Evolutionary conservation across 768 basidiomycete species (phyloP).

Genomic region (Russula abietina): DNA sequence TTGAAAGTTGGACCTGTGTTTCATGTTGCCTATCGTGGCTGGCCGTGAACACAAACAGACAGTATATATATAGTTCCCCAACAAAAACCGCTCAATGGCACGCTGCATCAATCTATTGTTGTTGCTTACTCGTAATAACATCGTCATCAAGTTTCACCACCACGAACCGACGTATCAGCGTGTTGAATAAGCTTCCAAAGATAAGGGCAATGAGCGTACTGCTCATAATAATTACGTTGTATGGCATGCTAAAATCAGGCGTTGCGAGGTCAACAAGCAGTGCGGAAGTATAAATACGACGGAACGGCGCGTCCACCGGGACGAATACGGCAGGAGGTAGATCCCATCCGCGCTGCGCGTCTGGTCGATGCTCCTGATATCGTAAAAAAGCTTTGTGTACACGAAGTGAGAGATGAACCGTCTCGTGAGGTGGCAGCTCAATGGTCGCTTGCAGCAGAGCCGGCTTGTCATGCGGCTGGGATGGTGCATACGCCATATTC

Average conservation of each 20-base stretch:
- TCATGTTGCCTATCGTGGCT: slow-evolving; percentile 4
- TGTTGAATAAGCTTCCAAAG: slow-evolving; percentile 89
- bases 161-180: slow-evolving; percentile 77
- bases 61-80: not conserved
- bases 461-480: slow-evolving; percentile 64
- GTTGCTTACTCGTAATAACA: not conserved
- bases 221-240: slow-evolving; percentile 97
- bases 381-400: slow-evolving; percentile 80
- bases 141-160: slow-evolving; percentile 35
- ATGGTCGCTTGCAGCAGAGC: slow-evolving; percentile 71
- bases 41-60: not conserved
- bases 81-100: not conserved
- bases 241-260: slow-evolving; percentile 99
- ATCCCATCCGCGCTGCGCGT: slow-evolving; percentile 93
- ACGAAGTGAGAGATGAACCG: slow-evolving; percentile 60
- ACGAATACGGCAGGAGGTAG: slow-evolving; percentile 79
- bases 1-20: not conserved
- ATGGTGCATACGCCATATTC: slow-evolving; percentile 59
- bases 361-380: slow-evolving; percentile 94
- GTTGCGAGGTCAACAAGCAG: slow-evolving; percentile 92
- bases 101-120: not conserved
- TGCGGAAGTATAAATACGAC: slow-evolving; percentile 69
- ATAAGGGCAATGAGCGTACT: slow-evolving; percentile 87
- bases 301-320: slow-evolving; percentile 29
- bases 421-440: slow-evolving; percentile 60